These are phyloP conservation scores for Ceratocystis eucalypticola DNA, from an alignment of 2,329 filamentous ascomycete genomes.

Conservation along the genomic window DNA sequence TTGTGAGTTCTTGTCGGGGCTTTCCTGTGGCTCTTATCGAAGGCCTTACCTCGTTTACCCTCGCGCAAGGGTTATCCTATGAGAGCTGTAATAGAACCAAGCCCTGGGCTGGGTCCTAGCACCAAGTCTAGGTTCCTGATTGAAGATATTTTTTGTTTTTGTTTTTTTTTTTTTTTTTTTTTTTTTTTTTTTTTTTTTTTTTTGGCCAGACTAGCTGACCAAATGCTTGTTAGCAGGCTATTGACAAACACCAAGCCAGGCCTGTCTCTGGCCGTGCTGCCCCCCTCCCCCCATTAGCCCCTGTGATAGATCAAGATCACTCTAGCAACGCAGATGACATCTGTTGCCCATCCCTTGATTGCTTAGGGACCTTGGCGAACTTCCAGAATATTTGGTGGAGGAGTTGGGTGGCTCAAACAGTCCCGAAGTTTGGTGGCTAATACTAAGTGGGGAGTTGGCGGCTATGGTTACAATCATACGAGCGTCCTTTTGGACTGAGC, in stretches of 20 bases:
- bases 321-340: slow-evolving; percentile 3
- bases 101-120: not conserved
- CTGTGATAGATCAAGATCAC: not conserved
- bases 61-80: no score
- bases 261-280: not conserved
- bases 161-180: not conserved
- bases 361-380: not conserved
- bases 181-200: not conserved
- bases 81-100: not conserved
- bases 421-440: not conserved
- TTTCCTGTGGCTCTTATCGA: no score
- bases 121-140: not conserved
- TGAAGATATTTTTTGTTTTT: not conserved
- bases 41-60: no score
- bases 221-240: not conserved
- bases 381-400: slow-evolving; percentile 1
- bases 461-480: not conserved
- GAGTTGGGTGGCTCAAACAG: not conserved
- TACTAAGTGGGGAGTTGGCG: not conserved
- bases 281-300: not conserved
- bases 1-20: no score
- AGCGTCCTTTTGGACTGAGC: not conserved
- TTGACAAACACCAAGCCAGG: not conserved
- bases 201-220: not conserved
- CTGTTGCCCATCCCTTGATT: not conserved